A percentile compares a stretch with the other conserved stretches of the same genome.
Conservation (phyloP, 2,329 filamentous ascomycete species). For the Daldinia sp. region DNA sequence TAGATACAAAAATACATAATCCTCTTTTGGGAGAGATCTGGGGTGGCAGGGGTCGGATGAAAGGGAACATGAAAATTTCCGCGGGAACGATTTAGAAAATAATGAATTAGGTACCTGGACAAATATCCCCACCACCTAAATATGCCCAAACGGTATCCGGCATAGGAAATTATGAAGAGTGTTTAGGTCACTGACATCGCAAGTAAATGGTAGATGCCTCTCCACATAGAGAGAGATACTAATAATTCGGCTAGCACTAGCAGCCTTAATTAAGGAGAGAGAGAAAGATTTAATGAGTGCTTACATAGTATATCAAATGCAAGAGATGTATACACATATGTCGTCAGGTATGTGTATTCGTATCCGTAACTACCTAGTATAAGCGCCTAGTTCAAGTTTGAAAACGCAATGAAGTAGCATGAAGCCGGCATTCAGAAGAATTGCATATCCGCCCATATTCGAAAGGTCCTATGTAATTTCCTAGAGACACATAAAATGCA, state of each 20-base stretch:
- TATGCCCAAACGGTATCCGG: background rate
- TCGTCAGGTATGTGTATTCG: background rate
- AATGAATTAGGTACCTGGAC: background rate
- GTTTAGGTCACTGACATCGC: background rate
- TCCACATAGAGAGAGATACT: background rate
- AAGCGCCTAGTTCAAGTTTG: conserved; percentile 2
- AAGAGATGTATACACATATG: background rate
- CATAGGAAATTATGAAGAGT: conserved; percentile 7
- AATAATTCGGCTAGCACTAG: conserved; percentile 2
- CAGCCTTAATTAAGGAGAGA: conserved; percentile 8
- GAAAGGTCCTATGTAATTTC: conserved; percentile 5
- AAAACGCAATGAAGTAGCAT: background rate
- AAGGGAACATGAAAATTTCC: conserved; percentile 43
- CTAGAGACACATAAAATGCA: background rate
- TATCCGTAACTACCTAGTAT: background rate
- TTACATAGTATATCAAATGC: background rate
- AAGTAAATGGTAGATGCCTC: background rate
- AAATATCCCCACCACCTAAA: background rate
- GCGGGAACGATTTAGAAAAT: conserved; percentile 6
- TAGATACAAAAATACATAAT: conserved; percentile 18
- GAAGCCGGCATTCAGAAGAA: background rate
- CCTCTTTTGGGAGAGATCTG: conserved; percentile 40
- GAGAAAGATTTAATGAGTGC: background rate
- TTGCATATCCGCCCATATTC: conserved; percentile 2
- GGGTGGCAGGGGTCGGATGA: conserved; percentile 42